A percentile compares a stretch with the other conserved stretches of the same genome.
Evolutionary conservation across 345 rosid genomes (phyloP).

Genomic region (Murraya paniculata): DNA sequence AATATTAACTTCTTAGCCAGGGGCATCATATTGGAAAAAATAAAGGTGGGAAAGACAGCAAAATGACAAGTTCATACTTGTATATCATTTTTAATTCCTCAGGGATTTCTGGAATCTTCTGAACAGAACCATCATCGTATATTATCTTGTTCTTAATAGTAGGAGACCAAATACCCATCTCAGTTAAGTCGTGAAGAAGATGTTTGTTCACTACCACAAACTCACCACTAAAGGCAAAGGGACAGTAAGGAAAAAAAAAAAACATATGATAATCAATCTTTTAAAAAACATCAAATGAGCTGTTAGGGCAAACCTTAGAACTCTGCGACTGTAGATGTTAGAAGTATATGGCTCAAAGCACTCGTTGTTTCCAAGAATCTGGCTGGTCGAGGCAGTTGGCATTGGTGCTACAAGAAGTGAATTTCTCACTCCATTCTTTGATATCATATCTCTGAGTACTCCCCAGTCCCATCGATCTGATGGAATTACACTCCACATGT

Average conservation of each 20-base stretch:
- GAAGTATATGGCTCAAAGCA: conserved; percentile 96
- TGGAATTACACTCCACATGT: conserved; percentile 85
- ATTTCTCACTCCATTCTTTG: conserved; percentile 78
- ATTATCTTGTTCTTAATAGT: conserved; percentile 76
- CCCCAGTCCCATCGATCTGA: conserved; percentile 76
- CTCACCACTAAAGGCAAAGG: conserved; percentile 60
- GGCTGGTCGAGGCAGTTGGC: conserved; percentile 98
- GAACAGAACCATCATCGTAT: conserved; percentile 71
- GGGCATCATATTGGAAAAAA: neutral
- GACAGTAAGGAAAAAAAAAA: neutral
- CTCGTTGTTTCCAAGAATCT: conserved; percentile 93
- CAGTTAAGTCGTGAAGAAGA: conserved; percentile 89
- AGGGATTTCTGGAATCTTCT: conserved; percentile 67
- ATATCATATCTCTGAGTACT: conserved; percentile 56
- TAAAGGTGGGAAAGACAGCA: no score
- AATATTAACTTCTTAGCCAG: neutral
- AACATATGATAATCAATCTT: neutral
- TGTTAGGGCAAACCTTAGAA: conserved; percentile 51
- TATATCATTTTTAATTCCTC: conserved; percentile 67
- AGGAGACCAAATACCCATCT: conserved; percentile 90
- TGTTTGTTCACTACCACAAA: conserved; percentile 96
- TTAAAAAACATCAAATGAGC: neutral
- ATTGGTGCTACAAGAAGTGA: conserved; percentile 92
- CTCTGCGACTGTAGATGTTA: conserved; percentile 87
- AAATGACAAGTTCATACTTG: conserved; percentile 41